phyloP scores from a whole-genome alignment of 1,284 basidiomycete genomes.

The Pseudozyma thailandica region DNA sequence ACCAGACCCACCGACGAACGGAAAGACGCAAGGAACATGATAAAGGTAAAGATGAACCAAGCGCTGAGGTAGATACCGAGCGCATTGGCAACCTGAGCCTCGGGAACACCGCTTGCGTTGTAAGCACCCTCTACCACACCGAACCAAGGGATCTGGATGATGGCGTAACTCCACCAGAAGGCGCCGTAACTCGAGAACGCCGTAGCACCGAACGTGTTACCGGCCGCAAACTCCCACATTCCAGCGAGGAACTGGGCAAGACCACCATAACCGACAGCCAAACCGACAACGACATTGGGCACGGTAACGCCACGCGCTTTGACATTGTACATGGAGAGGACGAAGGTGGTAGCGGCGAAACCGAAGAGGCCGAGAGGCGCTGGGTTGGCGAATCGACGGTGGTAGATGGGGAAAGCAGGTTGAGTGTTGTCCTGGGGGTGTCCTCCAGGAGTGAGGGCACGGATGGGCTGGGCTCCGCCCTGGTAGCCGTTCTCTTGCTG shows the following conservation, averaged over 20 bases:
- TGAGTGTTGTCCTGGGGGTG: slow-evolving; percentile 70
- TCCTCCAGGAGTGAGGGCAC: slow-evolving; percentile 69
- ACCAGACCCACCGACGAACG: slow-evolving; percentile 66
- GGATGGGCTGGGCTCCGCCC: slow-evolving; percentile 40
- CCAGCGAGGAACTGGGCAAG: slow-evolving; percentile 76
- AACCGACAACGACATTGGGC: slow-evolving; percentile 56
- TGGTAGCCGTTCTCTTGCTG: slow-evolving; percentile 53
- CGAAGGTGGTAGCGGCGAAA: slow-evolving; percentile 71
- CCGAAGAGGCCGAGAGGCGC: slow-evolving; percentile 71
- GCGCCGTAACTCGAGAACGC: slow-evolving; percentile 70
- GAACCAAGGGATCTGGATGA: slow-evolving; percentile 62
- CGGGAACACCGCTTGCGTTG: slow-evolving; percentile 36
- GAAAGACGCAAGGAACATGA: slow-evolving; percentile 56
- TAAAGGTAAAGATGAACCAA: slow-evolving; percentile 65
- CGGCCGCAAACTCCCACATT: slow-evolving; percentile 77
- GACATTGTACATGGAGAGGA: slow-evolving; percentile 70
- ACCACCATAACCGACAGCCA: slow-evolving; percentile 74
- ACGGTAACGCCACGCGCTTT: slow-evolving; percentile 58
- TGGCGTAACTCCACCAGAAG: slow-evolving; percentile 63
- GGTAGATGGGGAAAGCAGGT: slow-evolving; percentile 66
- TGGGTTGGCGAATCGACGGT: slow-evolving; percentile 71
- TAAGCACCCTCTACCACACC: slow-evolving; percentile 37
- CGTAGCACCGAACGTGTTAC: slow-evolving; percentile 74
- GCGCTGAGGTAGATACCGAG: slow-evolving; percentile 56
- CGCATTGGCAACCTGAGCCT: slow-evolving; percentile 38